phyloP scores from a whole-genome alignment of 371 early-diverging fungal genomes.

The Blakeslea trispora region DNA sequence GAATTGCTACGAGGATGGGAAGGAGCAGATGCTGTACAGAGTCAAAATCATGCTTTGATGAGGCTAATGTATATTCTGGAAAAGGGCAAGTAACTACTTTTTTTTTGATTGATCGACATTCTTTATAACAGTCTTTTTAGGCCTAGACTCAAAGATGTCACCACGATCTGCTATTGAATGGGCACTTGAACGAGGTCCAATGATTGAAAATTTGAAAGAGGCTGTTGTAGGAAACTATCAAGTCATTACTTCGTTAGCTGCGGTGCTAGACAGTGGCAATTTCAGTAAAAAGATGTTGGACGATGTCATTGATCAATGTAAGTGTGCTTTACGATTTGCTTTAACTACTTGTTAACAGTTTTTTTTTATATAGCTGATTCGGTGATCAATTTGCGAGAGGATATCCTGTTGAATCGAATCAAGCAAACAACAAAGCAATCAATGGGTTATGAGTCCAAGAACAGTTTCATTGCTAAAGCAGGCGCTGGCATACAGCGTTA shows the following conservation, averaged over 20 bases:
- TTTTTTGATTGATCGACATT: neutral
- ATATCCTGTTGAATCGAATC: constrained; percentile 61
- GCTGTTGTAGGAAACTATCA: constrained; percentile 67
- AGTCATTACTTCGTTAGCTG: constrained; percentile 45
- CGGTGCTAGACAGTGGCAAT: constrained; percentile 54
- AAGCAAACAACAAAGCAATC: constrained; percentile 40
- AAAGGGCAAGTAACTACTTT: constrained; percentile 32
- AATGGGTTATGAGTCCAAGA: constrained; percentile 30
- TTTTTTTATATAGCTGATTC: no score
- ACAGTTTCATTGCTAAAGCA: constrained; percentile 43
- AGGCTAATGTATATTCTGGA: constrained; percentile 61
- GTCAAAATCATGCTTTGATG: constrained; percentile 53
- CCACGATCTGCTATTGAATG: constrained; percentile 61
- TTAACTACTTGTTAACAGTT: no score
- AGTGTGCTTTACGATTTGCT: no score
- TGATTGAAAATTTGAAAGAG: constrained; percentile 57
- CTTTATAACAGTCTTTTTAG: constrained; percentile 11
- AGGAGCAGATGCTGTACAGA: constrained; percentile 41
- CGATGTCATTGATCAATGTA: constrained; percentile 60
- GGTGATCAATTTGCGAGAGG: constrained; percentile 66
- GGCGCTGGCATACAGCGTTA: constrained; percentile 62
- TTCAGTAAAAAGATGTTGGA: constrained; percentile 58
- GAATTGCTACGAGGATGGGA: constrained; percentile 35
- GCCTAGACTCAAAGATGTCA: constrained; percentile 36
- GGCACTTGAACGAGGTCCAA: constrained; percentile 51